Conservation (phyloP, 129 eudicot species). For the Saussurea involucrata region DNA sequence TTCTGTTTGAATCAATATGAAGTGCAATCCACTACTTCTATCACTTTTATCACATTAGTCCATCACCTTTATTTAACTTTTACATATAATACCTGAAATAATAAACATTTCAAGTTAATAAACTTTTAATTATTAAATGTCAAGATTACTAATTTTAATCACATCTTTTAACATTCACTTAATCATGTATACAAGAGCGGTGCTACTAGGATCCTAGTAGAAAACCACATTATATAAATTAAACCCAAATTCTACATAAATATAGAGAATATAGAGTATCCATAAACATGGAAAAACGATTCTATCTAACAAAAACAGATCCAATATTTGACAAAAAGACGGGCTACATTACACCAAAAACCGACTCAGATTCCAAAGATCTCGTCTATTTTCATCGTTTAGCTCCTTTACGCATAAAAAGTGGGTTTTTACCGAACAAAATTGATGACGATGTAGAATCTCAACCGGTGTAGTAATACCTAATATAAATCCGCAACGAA, state of each 20-base stretch:
- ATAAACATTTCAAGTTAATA: too few relatives aligned
- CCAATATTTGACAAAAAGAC: neutral
- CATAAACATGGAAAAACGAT: neutral
- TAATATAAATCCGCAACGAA: neutral
- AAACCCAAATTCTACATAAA: neutral
- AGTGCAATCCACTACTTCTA: too few relatives aligned
- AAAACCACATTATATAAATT: neutral
- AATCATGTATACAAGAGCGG: neutral
- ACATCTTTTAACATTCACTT: too few relatives aligned
- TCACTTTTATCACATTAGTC: too few relatives aligned
- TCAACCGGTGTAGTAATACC: neutral
- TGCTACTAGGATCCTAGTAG: neutral
- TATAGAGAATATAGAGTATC: neutral
- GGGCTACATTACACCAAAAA: neutral
- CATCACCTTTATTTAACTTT: too few relatives aligned
- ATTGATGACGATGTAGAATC: neutral
- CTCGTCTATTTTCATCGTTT: neutral
- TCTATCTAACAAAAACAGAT: neutral
- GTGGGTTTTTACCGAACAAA: neutral
- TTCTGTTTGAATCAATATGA: too few relatives aligned
- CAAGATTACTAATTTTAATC: too few relatives aligned
- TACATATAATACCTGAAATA: too few relatives aligned
- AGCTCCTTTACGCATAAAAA: neutral
- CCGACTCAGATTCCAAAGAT: neutral
- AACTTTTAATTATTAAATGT: too few relatives aligned